These are phyloP conservation scores for Colletotrichum sp. DNA, from an alignment of 2,329 filamentous ascomycete species.

Conservation along the genomic window DNA sequence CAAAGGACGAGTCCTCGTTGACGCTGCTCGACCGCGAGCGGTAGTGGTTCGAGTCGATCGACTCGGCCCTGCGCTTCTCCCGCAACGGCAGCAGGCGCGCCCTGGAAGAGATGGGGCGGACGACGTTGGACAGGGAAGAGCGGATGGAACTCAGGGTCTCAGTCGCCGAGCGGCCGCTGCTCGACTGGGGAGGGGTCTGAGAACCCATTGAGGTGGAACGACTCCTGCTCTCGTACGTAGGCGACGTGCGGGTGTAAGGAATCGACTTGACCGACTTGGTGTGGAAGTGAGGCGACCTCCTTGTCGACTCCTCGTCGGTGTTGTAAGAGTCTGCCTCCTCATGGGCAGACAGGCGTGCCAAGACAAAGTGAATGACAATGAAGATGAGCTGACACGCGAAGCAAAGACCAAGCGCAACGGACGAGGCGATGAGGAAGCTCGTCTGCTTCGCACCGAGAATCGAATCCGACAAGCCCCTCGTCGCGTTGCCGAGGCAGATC, in stretches of 20 bases:
- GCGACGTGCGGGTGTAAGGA: slow-evolving; percentile 52
- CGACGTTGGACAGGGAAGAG: slow-evolving; percentile 49
- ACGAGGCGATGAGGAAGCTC: slow-evolving; percentile 46
- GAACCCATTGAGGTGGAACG: slow-evolving; percentile 37
- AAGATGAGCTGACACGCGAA: slow-evolving; percentile 54
- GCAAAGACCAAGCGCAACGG: slow-evolving; percentile 48
- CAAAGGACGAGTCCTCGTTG: slow-evolving; percentile 66
- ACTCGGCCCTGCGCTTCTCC: slow-evolving; percentile 48
- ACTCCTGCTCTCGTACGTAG: slow-evolving; percentile 19
- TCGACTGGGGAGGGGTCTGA: slow-evolving; percentile 48
- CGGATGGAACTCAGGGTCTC: slow-evolving; percentile 53
- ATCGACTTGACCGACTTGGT: slow-evolving; percentile 61
- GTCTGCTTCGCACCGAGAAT: slow-evolving; percentile 35
- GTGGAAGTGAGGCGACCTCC: slow-evolving; percentile 34
- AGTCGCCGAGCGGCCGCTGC: slow-evolving; percentile 46
- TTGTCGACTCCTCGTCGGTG: slow-evolving; percentile 34
- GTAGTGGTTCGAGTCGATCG: slow-evolving; percentile 49
- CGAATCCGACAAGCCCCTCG: slow-evolving; percentile 27
- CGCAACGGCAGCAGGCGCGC: slow-evolving; percentile 54
- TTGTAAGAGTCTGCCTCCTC: slow-evolving; percentile 31
- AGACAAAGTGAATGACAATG: slow-evolving; percentile 47
- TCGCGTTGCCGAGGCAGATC: slow-evolving; percentile 40
- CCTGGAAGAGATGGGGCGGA: slow-evolving; percentile 62
- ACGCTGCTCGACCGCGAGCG: slow-evolving; percentile 36
- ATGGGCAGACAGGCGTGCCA: slow-evolving; percentile 34